Evolutionary conservation across 192 early-diverging fungal species (phyloP).

Genomic region (Dimargaris verticillata): DNA sequence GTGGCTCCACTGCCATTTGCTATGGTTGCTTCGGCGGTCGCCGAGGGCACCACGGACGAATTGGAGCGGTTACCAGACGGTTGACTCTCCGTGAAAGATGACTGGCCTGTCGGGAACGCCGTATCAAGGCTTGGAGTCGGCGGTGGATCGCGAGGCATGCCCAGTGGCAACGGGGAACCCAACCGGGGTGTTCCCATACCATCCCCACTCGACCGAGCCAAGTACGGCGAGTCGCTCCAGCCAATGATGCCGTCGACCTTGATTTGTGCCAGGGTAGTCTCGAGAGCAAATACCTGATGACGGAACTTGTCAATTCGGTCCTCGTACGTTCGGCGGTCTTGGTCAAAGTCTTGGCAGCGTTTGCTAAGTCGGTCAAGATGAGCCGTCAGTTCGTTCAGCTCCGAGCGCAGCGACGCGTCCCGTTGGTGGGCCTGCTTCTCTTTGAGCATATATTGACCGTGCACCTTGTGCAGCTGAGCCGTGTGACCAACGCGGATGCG

Average conservation of each 20-base stretch:
- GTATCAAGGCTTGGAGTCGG: not conserved
- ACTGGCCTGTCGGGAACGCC: too few relatives aligned
- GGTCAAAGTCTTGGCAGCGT: constrained; percentile 1
- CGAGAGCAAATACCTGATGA: constrained; percentile 3
- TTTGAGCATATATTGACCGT: constrained; percentile 1
- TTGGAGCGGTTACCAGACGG: not conserved
- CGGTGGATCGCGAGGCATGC: not conserved
- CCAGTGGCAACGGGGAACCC: not conserved
- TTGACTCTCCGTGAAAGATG: not conserved
- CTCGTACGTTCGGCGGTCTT: constrained; percentile 1
- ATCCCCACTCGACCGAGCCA: not conserved
- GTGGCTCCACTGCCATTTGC: not conserved
- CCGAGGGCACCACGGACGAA: not conserved
- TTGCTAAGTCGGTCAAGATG: not conserved
- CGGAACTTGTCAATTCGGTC: not conserved
- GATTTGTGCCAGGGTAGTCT: constrained; percentile 3
- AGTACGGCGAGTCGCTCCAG: constrained; percentile 3
- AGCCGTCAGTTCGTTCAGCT: not conserved
- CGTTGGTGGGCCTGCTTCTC: constrained; percentile 2
- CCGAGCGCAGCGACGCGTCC: not conserved
- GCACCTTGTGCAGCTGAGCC: constrained; percentile 6
- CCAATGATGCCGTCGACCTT: constrained; percentile 7
- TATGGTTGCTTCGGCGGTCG: not conserved
- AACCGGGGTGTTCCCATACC: too few relatives aligned
- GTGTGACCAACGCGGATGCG: not conserved